Conservation (phyloP, 2,329 filamentous ascomycete genomes). For the Exophiala mesophila region DNA sequence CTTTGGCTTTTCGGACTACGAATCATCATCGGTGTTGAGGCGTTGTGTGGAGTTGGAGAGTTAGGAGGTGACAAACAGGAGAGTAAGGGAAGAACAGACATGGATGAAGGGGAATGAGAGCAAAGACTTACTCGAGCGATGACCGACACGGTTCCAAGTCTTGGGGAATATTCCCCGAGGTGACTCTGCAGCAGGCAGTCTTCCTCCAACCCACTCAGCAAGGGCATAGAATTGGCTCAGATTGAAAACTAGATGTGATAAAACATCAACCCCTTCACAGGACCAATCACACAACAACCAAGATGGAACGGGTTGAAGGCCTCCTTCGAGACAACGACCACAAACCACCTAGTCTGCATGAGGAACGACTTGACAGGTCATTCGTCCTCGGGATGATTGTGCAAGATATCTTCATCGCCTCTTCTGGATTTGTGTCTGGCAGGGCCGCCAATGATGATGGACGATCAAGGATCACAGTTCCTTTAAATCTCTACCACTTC, state of each 20-base stretch:
- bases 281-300: constrained; percentile 9
- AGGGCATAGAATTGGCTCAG: constrained; percentile 21
- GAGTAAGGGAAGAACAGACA: constrained; percentile 1
- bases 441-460: too few species aligned
- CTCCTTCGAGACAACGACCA: neutral
- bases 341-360: neutral
- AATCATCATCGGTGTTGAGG: constrained; percentile 20
- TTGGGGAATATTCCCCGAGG: too few species aligned
- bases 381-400: constrained; percentile 10
- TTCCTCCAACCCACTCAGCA: too few species aligned
- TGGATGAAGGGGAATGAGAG: neutral
- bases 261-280: constrained; percentile 2
- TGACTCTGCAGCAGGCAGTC: too few species aligned
- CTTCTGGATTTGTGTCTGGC: too few species aligned
- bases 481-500: too few species aligned
- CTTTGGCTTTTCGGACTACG: constrained; percentile 25
- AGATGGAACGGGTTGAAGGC: constrained; percentile 14
- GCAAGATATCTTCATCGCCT: constrained; percentile 6
- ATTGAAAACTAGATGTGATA: constrained; percentile 22
- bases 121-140: too few species aligned
- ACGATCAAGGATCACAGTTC: too few species aligned
- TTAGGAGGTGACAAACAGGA: neutral
- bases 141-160: too few species aligned
- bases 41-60: too few species aligned
- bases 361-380: constrained; percentile 3